These are phyloP conservation scores for Aspergillus glaucus DNA, from an alignment of 2,329 filamentous ascomycete species.

Conservation along the genomic window DNA sequence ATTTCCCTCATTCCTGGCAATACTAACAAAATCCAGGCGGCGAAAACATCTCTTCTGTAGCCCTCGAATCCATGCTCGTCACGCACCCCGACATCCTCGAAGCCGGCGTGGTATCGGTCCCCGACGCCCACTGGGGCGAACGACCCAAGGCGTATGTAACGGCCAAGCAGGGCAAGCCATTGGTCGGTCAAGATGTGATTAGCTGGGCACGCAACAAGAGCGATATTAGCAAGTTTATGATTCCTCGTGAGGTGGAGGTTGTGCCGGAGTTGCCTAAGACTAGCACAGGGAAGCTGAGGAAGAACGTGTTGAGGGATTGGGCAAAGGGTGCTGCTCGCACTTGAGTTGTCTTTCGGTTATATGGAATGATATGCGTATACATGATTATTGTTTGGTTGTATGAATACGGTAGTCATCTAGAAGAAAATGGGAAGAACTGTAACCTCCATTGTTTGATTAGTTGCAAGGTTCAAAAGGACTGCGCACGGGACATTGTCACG, in stretches of 20 bases:
- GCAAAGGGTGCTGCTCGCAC: slow-evolving; percentile 48
- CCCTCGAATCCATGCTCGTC: slow-evolving; percentile 81
- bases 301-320: slow-evolving; percentile 88
- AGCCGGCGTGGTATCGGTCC: slow-evolving; percentile 80
- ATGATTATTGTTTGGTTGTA: too few relatives aligned
- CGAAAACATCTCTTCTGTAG: slow-evolving; percentile 93
- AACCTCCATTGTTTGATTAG: too few relatives aligned
- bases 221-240: slow-evolving; percentile 86
- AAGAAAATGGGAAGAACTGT: too few relatives aligned
- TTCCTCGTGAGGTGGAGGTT: slow-evolving; percentile 65
- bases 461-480: not conserved
- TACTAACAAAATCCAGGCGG: slow-evolving; percentile 54
- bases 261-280: slow-evolving; percentile 91
- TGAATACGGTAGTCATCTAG: too few relatives aligned
- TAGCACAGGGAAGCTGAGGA: slow-evolving; percentile 92
- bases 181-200: slow-evolving; percentile 66
- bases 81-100: slow-evolving; percentile 86
- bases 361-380: not conserved
- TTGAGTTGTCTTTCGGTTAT: too few relatives aligned
- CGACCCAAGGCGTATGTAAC: slow-evolving; percentile 92
- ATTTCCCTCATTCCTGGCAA: not conserved
- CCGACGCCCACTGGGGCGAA: slow-evolving; percentile 90
- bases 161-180: slow-evolving; percentile 57
- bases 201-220: slow-evolving; percentile 77
- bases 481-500: not conserved